Evolutionary conservation across 495 filamentous ascomycete genomes (phyloP).

Genomic region (Astrothelium macrocarpum): DNA sequence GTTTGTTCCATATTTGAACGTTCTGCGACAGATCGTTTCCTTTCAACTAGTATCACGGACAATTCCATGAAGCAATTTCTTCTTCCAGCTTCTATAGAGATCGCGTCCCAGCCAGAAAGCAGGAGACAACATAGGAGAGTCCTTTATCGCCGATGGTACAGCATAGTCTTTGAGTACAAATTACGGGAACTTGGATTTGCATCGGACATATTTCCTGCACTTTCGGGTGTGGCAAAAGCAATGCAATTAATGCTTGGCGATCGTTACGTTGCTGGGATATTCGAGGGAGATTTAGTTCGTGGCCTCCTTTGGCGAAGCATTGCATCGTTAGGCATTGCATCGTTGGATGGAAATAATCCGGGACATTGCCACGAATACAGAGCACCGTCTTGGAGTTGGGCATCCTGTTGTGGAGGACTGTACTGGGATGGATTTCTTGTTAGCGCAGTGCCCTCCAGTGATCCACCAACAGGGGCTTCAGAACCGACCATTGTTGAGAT

Average conservation of each 20-base stretch:
- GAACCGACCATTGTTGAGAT: neutral
- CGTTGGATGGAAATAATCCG: neutral
- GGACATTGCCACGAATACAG: neutral
- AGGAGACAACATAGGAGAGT: neutral
- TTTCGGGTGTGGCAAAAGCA: neutral
- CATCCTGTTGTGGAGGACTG: neutral
- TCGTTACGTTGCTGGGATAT: conserved; percentile 1
- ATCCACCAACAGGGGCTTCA: neutral
- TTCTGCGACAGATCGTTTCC: neutral
- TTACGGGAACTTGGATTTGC: neutral
- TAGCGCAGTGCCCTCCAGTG: neutral
- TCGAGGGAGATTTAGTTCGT: neutral
- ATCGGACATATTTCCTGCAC: conserved; percentile 3
- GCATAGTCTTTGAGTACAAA: neutral
- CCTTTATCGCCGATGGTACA: neutral
- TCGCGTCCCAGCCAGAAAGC: neutral
- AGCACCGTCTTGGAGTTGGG: neutral
- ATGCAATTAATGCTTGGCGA: neutral
- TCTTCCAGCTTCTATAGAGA: neutral
- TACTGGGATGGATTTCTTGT: neutral
- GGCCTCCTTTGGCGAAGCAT: neutral
- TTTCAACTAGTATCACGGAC: neutral
- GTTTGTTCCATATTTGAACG: neutral
- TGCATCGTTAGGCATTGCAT: neutral
- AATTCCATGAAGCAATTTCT: neutral